These are phyloP conservation scores for Neonectria hederae DNA, from an alignment of 2,329 filamentous ascomycete genomes.

Conservation along the genomic window DNA sequence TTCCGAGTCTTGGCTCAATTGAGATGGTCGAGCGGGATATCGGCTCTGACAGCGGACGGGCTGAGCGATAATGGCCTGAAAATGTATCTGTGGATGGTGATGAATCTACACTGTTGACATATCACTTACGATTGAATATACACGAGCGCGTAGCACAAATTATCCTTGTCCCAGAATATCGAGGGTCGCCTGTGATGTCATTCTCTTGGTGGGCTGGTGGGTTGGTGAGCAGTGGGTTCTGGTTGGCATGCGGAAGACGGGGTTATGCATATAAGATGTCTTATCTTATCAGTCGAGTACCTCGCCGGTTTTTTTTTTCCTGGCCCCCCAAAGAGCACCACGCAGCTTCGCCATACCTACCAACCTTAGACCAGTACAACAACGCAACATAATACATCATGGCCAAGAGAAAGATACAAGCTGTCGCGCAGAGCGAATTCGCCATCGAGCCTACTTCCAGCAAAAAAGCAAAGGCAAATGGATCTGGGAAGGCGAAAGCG, in stretches of 20 bases:
- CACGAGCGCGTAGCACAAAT: constrained; percentile 32
- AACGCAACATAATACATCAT: constrained; percentile 44
- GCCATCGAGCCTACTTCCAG: constrained; percentile 34
- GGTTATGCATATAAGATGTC: constrained; percentile 36
- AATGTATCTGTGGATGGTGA: constrained; percentile 16
- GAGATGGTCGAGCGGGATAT: constrained; percentile 85
- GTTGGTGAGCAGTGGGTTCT: no score
- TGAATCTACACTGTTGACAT: constrained; percentile 23
- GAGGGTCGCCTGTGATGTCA: constrained; percentile 5
- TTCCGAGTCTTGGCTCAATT: constrained; percentile 83
- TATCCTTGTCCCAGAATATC: constrained; percentile 5
- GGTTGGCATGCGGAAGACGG: constrained; percentile 27
- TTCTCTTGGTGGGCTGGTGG: neutral
- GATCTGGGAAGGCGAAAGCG: constrained; percentile 24
- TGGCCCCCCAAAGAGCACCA: neutral
- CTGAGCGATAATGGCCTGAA: constrained; percentile 33
- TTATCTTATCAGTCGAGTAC: constrained; percentile 47
- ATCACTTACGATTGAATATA: constrained; percentile 40
- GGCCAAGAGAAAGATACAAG: constrained; percentile 61
- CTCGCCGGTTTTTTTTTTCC: constrained; percentile 42
- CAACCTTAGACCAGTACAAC: constrained; percentile 20
- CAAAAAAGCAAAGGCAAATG: constrained; percentile 44
- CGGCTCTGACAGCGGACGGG: constrained; percentile 44
- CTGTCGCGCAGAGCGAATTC: constrained; percentile 41
- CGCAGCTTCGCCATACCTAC: constrained; percentile 16